These are phyloP conservation scores for Stipa capillata DNA, from an alignment of 176 grass and related monocot species.

Conservation along the genomic window DNA sequence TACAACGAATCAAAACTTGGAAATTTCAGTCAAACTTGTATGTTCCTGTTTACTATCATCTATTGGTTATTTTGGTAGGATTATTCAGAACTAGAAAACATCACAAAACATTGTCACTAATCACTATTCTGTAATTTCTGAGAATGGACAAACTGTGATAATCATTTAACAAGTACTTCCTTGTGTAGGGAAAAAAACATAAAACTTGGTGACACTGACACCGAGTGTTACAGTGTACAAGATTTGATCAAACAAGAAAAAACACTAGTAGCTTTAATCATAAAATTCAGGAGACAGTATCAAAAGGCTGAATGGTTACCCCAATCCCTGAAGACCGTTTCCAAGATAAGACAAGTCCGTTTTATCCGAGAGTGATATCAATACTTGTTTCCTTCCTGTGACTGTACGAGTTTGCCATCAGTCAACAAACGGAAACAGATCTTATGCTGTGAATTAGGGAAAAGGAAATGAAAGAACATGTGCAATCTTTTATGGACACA, in stretches of 20 bases:
- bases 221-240: neutral
- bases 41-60: neutral
- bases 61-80: neutral
- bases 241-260: neutral
- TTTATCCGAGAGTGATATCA: conserved; percentile 56
- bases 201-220: neutral
- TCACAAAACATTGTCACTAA: neutral
- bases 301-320: conserved; percentile 10
- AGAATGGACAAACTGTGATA: too few species aligned
- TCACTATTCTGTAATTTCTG: too few species aligned
- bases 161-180: too few species aligned
- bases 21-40: neutral
- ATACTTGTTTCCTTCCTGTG: conserved; percentile 33
- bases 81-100: neutral
- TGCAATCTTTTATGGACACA: neutral
- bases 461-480: neutral
- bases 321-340: conserved; percentile 42
- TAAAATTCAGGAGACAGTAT: neutral
- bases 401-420: neutral
- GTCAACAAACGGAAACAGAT: neutral
- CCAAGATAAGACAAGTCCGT: conserved; percentile 39
- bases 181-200: too few species aligned
- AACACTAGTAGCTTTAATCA: neutral
- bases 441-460: neutral
- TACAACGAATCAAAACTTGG: neutral